Base-by-base conservation (phyloP, 1,139 yeast genomes). In the Suhomyces panamericanus region DNA sequence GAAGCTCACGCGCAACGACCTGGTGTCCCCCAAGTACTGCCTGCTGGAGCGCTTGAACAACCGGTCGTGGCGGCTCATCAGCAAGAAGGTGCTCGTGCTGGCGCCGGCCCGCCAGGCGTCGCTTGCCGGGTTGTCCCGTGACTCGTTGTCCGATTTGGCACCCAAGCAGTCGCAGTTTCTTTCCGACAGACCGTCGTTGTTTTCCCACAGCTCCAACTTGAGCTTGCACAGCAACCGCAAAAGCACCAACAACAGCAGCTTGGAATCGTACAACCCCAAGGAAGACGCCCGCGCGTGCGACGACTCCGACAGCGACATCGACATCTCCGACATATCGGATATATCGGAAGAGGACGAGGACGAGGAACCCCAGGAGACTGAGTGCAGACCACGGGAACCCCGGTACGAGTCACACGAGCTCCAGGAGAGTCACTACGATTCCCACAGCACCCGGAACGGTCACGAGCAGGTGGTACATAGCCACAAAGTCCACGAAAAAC, bases 311-410 rank as follows among this genome's bases (percentile, higher is more conserved):
- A 49, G 47, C 15, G 52, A 51, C 40, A 42, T 38, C 30, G 51
- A 50, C 16, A 62, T 57, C 30, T 59, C 64, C 9, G 69, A 67
- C 34, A 66, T 67, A 43, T 65, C 71, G 16, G 67, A 67, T 41
- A 66, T 66, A 6, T 64, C 67, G 29, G 70, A 54, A 39, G 57
- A 50, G 32, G 55, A 47, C 22, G 56, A 51, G 16, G 54, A 46
- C 3, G 50, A 43, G 8, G 45, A 46, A 14, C 49, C 39, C 16
- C 12, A 16, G 6, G 41, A 35, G 13, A 10, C n/a, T 12, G 16
- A 13, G 11, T 12, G 11, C 24, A 20, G 24, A 20, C 24, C 24
- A 20, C 24, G 17, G 5, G n/a, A n/a, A n/a, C n/a, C n/a, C n/a
- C n/a, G n/a, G n/a, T n/a, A n/a, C n/a, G n/a, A n/a, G n/a, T n/a